Percentiles rank a stretch among this genome's conserved stretches.
Conservation (phyloP, 2,329 filamentous ascomycete genomes). For the Scedosporium aurantiacum region DNA sequence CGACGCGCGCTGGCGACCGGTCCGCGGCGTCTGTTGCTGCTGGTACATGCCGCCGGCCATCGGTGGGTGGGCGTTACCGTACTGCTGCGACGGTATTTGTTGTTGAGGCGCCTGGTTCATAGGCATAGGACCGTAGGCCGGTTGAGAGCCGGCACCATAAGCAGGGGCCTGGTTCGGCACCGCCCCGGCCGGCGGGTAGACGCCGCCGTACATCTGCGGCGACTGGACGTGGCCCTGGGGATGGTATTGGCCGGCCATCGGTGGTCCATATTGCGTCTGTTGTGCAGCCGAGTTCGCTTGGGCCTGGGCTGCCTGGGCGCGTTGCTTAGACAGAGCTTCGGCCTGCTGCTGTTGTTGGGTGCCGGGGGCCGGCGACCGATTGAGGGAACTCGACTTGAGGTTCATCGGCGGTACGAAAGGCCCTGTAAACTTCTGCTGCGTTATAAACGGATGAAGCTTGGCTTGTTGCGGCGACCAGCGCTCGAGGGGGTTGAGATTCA, state of each 20-base stretch:
- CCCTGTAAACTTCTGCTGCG: constrained; percentile 91
- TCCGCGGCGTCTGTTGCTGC: constrained; percentile 57
- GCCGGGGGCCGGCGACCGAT: constrained; percentile 80
- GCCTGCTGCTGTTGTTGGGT: constrained; percentile 94
- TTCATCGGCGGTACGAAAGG: constrained; percentile 97
- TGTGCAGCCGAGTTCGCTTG: constrained; percentile 56
- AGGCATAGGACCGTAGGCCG: constrained; percentile 61
- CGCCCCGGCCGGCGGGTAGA: constrained; percentile 55
- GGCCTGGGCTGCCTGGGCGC: constrained; percentile 60
- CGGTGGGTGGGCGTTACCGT: constrained; percentile 41
- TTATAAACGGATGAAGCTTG: constrained; percentile 95
- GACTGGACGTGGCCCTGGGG: constrained; percentile 31
- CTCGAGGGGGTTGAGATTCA: constrained; percentile 92
- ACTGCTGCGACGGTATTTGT: constrained; percentile 56
- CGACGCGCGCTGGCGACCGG: constrained; percentile 76
- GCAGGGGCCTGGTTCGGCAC: constrained; percentile 46
- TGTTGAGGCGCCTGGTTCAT: constrained; percentile 57
- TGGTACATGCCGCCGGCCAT: constrained; percentile 41
- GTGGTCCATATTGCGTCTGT: constrained; percentile 34
- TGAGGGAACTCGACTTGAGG: constrained; percentile 73
- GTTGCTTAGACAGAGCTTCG: constrained; percentile 85
- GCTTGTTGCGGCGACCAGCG: constrained; percentile 97
- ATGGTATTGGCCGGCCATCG: constrained; percentile 32
- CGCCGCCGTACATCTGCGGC: constrained; percentile 66
- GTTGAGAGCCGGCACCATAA: constrained; percentile 60